A percentile compares a stretch with the other conserved stretches of the same genome.
Conservation (phyloP, 306 rosid genomes). For the Quercus mongolica region DNA sequence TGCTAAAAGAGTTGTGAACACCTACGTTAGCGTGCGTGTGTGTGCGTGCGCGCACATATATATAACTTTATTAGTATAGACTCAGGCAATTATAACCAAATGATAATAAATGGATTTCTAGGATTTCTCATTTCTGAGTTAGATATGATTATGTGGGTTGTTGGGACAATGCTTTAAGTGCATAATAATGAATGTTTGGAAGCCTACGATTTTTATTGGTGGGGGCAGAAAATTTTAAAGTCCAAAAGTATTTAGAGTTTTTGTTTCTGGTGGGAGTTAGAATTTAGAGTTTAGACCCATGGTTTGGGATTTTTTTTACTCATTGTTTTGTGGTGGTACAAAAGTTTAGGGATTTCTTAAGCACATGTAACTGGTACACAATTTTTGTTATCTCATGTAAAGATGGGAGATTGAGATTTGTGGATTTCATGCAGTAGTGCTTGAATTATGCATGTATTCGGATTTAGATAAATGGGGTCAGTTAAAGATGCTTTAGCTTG, state of each 20-base stretch:
- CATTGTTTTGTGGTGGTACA: background rate
- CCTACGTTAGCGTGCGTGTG: too few relatives aligned
- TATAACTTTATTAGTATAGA: background rate
- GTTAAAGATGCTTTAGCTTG: background rate
- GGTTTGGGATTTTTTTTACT: background rate
- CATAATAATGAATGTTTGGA: background rate
- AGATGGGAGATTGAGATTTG: background rate
- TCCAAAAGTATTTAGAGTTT: background rate
- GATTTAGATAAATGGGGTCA: background rate
- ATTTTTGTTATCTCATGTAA: background rate
- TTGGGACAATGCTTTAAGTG: background rate
- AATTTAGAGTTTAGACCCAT: background rate
- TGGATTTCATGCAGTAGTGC: background rate
- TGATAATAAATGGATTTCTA: background rate
- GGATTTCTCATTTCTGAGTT: background rate
- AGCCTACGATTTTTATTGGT: background rate
- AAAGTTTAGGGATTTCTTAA: background rate
- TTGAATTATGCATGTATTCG: background rate
- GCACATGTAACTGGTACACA: background rate
- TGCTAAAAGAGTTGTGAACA: too few relatives aligned
- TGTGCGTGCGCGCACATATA: rapidly evolving
- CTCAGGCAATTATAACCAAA: background rate
- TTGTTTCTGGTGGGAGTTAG: background rate
- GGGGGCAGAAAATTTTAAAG: background rate
- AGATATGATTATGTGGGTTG: background rate